Evolutionary conservation across 2,329 filamentous ascomycete species (phyloP).

Genomic region (Xenoacremonium recifei): DNA sequence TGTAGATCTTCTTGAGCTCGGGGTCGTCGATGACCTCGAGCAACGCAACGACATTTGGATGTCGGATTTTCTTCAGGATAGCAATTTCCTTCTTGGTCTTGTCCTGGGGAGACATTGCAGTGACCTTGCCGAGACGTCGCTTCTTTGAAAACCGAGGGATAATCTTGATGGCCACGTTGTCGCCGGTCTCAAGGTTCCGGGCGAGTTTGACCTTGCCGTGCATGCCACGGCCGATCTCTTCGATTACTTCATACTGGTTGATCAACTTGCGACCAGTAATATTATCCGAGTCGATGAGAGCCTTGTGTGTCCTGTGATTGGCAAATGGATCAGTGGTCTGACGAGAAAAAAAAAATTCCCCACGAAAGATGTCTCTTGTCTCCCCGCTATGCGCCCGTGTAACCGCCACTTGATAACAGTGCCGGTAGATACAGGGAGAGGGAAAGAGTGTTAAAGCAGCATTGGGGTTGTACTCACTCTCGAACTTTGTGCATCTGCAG

Average conservation of each 20-base stretch:
- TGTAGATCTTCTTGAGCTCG: slow-evolving; percentile 95
- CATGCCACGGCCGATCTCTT: slow-evolving; percentile 92
- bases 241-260: slow-evolving; percentile 96
- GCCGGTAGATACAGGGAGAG: too few species aligned
- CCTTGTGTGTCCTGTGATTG: slow-evolving; percentile 72
- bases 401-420: too few species aligned
- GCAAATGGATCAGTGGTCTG: slow-evolving; percentile 7
- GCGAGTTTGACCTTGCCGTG: slow-evolving; percentile 98
- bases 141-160: slow-evolving; percentile 95
- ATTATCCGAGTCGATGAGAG: slow-evolving; percentile 83
- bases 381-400: background rate
- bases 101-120: slow-evolving; percentile 62
- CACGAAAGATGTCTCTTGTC: background rate
- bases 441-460: too few species aligned
- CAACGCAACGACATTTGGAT: slow-evolving; percentile 93
- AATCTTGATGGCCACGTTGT: slow-evolving; percentile 96
- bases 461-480: slow-evolving; percentile 57
- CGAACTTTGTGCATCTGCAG: slow-evolving; percentile 71
- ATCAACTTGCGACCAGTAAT: slow-evolving; percentile 92
- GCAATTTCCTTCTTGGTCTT: slow-evolving; percentile 96
- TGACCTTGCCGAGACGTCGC: slow-evolving; percentile 82
- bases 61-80: slow-evolving; percentile 96
- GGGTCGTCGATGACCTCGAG: slow-evolving; percentile 98
- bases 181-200: slow-evolving; percentile 70
- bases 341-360: background rate